Percentiles rank a stretch among this genome's conserved stretches.
These are phyloP conservation scores for Fusarium nisikadoi DNA, from an alignment of 2,329 filamentous ascomycete species.

Conservation along the genomic window DNA sequence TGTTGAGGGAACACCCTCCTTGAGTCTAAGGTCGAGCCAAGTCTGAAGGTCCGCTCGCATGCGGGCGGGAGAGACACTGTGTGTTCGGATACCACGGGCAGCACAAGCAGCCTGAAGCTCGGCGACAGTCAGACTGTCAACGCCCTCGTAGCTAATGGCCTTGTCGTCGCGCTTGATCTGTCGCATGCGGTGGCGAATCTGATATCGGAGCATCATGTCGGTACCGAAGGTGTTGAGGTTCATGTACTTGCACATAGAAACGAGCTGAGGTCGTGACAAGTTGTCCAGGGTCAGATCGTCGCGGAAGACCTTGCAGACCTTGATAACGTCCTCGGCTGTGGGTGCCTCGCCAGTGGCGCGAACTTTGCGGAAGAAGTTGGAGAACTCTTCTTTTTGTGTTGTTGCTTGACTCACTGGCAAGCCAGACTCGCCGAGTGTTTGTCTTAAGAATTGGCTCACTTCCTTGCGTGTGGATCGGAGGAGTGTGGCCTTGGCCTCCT, in stretches of 20 bases:
- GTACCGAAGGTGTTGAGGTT: constrained; percentile 97
- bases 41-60: constrained; percentile 90
- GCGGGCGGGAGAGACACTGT: constrained; percentile 88
- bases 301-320: constrained; percentile 98
- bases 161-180: constrained; percentile 99
- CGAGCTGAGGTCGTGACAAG: constrained; percentile 91
- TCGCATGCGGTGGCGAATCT: constrained; percentile 96
- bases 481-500: constrained; percentile 85
- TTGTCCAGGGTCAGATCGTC: constrained; percentile 98
- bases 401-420: constrained; percentile 85
- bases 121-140: constrained; percentile 90
- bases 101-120: constrained; percentile 94
- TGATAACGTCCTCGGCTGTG: constrained; percentile 91
- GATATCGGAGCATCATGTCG: constrained; percentile 97
- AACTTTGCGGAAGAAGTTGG: constrained; percentile 97
- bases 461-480: constrained; percentile 91
- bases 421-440: constrained; percentile 92
- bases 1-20: constrained; percentile 95
- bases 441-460: constrained; percentile 88
- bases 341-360: constrained; percentile 90
- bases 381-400: constrained; percentile 91
- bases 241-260: constrained; percentile 98
- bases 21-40: constrained; percentile 93
- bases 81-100: constrained; percentile 89
- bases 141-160: constrained; percentile 92